A percentile compares a stretch with the other conserved stretches of the same genome.
Conservation (phyloP, 2,329 filamentous ascomycete species). For the Endocalyx cinctus region DNA sequence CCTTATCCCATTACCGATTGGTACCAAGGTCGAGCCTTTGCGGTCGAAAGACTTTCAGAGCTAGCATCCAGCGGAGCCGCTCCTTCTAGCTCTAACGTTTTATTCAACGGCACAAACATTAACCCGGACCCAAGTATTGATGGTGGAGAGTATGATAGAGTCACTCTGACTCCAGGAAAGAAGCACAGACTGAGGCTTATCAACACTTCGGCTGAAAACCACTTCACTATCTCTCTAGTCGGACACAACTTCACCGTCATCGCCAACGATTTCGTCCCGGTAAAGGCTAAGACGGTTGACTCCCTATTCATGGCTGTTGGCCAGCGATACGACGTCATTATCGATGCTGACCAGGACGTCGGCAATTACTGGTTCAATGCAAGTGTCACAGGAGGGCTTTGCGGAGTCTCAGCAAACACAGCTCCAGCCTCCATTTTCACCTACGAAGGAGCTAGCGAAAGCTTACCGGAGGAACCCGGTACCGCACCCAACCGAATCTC, state of each 20-base stretch:
- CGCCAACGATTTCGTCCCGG: constrained; percentile 45
- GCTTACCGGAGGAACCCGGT: constrained; percentile 26
- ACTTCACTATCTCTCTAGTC: constrained; percentile 44
- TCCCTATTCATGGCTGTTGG: constrained; percentile 47
- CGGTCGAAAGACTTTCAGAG: constrained; percentile 7
- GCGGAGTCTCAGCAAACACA: constrained; percentile 26
- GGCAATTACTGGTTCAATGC: constrained; percentile 41
- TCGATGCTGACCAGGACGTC: constrained; percentile 32
- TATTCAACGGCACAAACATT: constrained; percentile 41
- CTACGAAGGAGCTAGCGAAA: constrained; percentile 29
- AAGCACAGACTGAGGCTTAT: constrained; percentile 46
- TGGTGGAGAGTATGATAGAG: constrained; percentile 26
- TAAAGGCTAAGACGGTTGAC: constrained; percentile 43
- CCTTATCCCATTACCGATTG: constrained; percentile 45
- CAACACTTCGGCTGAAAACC: constrained; percentile 46
- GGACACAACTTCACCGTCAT: constrained; percentile 47
- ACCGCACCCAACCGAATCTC: constrained; percentile 8
- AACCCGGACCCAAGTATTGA: constrained; percentile 21
- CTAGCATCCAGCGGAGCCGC: constrained; percentile 17
- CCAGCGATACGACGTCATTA: constrained; percentile 43
- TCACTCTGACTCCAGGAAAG: constrained; percentile 38
- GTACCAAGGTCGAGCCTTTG: constrained; percentile 25
- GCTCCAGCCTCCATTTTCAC: constrained; percentile 34
- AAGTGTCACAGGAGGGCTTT: constrained; percentile 22
- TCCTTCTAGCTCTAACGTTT: constrained; percentile 34